Evolutionary conservation across 106 monocot species (phyloP), one percentile per base, ranked within the genome.

Genomic region (Agapanthus africanus): DNA sequence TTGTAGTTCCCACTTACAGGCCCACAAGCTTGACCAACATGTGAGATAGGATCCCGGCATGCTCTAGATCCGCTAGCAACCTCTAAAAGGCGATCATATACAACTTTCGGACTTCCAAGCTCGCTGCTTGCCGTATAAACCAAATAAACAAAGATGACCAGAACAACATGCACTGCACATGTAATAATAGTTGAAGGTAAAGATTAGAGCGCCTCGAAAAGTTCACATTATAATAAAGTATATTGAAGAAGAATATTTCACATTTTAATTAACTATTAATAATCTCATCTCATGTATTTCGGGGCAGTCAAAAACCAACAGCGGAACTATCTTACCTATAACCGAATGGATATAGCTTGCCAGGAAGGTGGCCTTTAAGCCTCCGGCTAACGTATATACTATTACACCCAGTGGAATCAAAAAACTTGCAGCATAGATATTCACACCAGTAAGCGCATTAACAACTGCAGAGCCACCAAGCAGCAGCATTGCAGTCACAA

Each of bases 261-360:
- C 59, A 15, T 4, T 35, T 61, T n/a, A 4, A 61, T 61, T 35
- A n/a, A 14, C 61, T n/a, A 61, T 36, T 36, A 36, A 16, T 6
- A 36, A 34, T n/a, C 18, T 36, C n/a, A n/a, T n/a, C n/a, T n/a
- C 4, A 34, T 11, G 28, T 61, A 35, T 0, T 36, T 61, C 13
- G n/a, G 23, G n/a, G 15, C 5, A 36, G 35, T 6, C 35, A 18
- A 61, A 35, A 61, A 16, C 50, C 34, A 33, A 6, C n/a, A 23
- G 23, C n/a, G 18, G 19, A 34, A 68, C n/a, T 32, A 25, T 44
- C 64, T 65, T 88, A 94, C 94, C 94, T 60, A 94, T 77, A 40
- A 97, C 86, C 27, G 97, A 89, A 65, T 97, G 97, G 52, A 97
- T 92, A 70, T 97, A 97, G 65, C 97, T 97, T 21, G 97, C 97